A percentile compares a stretch with the other conserved stretches of the same genome.
Conservation (phyloP, 2,329 filamentous ascomycete species). For the Pezicula radicicola region DNA sequence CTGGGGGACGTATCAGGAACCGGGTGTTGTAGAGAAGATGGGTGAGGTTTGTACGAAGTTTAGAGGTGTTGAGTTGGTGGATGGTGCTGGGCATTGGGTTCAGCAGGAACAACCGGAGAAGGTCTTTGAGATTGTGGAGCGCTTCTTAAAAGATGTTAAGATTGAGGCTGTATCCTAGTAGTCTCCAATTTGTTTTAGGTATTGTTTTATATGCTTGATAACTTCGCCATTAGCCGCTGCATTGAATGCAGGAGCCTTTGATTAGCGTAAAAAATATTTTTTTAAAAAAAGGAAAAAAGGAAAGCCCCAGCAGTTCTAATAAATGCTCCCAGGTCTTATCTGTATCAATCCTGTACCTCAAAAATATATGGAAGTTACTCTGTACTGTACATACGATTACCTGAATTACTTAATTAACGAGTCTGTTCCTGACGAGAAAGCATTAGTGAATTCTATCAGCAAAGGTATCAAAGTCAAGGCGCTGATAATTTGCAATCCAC, state of each 20-base stretch:
- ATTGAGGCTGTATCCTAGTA: constrained; percentile 8
- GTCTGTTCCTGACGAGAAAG: constrained; percentile 10
- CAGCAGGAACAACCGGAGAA: constrained; percentile 61
- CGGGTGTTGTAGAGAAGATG: constrained; percentile 59
- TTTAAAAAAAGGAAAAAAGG: too few relatives aligned
- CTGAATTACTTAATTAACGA: too few relatives aligned
- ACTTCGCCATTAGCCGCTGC: too few relatives aligned
- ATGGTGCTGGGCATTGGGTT: constrained; percentile 67
- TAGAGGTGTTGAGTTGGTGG: constrained; percentile 47
- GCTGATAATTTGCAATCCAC: constrained; percentile 35
- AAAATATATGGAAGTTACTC: too few relatives aligned
- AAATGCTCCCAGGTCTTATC: too few relatives aligned
- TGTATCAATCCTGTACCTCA: too few relatives aligned
- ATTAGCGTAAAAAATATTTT: too few relatives aligned
- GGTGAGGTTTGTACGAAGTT: constrained; percentile 49
- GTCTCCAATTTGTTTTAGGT: background rate
- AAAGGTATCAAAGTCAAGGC: constrained; percentile 28
- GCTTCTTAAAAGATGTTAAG: constrained; percentile 30
- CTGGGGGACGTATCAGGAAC: constrained; percentile 68
- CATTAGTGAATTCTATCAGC: constrained; percentile 26
- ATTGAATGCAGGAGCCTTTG: too few relatives aligned
- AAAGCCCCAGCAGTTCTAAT: too few relatives aligned
- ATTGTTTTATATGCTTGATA: too few relatives aligned
- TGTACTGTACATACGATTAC: too few relatives aligned
- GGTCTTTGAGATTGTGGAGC: constrained; percentile 44